phyloP scores from a whole-genome alignment of 2,329 filamentous ascomycete genomes.

The Epichloe sp. region DNA sequence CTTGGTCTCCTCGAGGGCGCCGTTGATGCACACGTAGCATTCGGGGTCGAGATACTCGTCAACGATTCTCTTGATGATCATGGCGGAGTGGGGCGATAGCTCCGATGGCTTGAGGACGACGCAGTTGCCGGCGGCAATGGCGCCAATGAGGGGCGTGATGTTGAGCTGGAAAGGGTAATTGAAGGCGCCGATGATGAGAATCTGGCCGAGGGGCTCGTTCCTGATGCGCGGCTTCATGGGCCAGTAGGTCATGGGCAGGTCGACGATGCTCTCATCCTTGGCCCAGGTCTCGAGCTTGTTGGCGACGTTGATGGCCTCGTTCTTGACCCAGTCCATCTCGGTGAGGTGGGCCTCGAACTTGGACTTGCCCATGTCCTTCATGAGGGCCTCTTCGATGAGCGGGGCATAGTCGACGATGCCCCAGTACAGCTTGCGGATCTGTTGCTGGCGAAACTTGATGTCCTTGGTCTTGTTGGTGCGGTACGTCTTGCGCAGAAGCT shows the following conservation, averaged over 20 bases:
- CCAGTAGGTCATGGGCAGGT: slow-evolving; percentile 56
- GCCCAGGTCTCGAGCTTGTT: slow-evolving; percentile 70
- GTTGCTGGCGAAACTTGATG: slow-evolving; percentile 66
- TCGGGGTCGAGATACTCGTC: slow-evolving; percentile 62
- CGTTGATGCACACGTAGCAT: slow-evolving; percentile 69
- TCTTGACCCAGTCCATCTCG: slow-evolving; percentile 68
- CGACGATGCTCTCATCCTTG: slow-evolving; percentile 63
- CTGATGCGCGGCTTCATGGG: slow-evolving; percentile 61
- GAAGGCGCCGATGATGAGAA: slow-evolving; percentile 81
- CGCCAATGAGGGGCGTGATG: slow-evolving; percentile 68
- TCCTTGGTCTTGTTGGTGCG: slow-evolving; percentile 69
- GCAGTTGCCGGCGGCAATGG: slow-evolving; percentile 85
- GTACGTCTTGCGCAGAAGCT: slow-evolving; percentile 55
- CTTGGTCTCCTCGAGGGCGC: slow-evolving; percentile 66
- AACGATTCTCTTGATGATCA: slow-evolving; percentile 67
- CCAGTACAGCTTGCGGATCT: slow-evolving; percentile 95
- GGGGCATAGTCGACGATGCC: slow-evolving; percentile 65
- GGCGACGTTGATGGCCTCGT: slow-evolving; percentile 67
- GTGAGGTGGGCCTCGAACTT: slow-evolving; percentile 58
- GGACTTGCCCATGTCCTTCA: slow-evolving; percentile 67
- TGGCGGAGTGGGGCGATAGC: slow-evolving; percentile 60
- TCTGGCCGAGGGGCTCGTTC: slow-evolving; percentile 76
- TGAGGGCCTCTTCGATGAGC: slow-evolving; percentile 61
- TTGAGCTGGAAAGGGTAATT: slow-evolving; percentile 85
- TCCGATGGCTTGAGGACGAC: slow-evolving; percentile 87